phyloP scores from a whole-genome alignment of 169 alveolate genomes.

The Eimeria praecox region DNA sequence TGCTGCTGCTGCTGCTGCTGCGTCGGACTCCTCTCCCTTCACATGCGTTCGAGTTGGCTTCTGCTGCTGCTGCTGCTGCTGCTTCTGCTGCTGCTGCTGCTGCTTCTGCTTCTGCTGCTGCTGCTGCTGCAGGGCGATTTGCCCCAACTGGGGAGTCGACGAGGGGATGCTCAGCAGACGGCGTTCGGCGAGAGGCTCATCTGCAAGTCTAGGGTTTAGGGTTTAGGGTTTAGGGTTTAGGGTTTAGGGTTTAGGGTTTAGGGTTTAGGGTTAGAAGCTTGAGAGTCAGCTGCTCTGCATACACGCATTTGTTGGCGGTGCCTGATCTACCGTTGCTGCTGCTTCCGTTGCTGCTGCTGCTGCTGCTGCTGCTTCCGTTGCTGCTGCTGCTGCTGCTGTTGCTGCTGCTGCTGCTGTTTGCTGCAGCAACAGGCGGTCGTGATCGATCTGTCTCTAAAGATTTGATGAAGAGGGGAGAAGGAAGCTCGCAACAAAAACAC shows the following conservation, averaged over 20 bases:
- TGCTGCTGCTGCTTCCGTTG: constrained; percentile 4
- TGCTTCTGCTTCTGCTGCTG: constrained; percentile 33
- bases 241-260: constrained; percentile 21
- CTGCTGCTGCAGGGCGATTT: constrained; percentile 39
- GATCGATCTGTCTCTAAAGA: background rate
- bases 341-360: constrained; percentile 17
- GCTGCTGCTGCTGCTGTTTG: background rate
- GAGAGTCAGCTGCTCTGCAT: no score
- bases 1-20: background rate
- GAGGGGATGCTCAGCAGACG: background rate
- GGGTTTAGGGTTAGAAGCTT: background rate
- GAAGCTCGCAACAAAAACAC: no score
- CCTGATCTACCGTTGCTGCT: constrained; percentile 26
- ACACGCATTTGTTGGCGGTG: background rate
- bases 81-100: constrained; percentile 19
- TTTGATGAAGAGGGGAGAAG: no score
- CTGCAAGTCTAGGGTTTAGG: constrained; percentile 31
- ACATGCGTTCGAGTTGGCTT: background rate
- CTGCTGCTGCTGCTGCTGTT: background rate
- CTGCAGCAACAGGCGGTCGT: constrained; percentile 1
- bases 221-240: constrained; percentile 43
- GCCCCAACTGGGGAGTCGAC: constrained; percentile 18
- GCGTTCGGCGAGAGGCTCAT: constrained; percentile 35
- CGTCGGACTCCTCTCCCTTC: background rate
- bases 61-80: constrained; percentile 17